phyloP scores from a whole-genome alignment of 371 early-diverging fungal species.

The Haplosporangium sp. region DNA sequence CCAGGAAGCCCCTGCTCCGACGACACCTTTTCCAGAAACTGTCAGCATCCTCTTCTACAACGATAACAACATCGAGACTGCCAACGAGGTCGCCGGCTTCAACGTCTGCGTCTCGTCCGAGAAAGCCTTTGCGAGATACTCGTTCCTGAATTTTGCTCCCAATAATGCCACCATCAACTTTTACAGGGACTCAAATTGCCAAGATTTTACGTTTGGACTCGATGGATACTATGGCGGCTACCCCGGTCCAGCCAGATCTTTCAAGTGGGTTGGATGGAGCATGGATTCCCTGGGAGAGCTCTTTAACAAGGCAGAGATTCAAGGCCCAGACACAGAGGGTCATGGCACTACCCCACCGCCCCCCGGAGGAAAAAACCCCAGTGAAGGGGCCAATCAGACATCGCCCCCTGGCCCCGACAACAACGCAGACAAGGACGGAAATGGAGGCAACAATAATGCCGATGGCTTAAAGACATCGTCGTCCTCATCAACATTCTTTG shows the following conservation, averaged over 20 bases:
- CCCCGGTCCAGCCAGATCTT: slow-evolving; percentile 39
- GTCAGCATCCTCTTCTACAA: slow-evolving; percentile 25
- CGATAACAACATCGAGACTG: slow-evolving; percentile 29
- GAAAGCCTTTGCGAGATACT: slow-evolving; percentile 31
- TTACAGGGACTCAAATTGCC: slow-evolving; percentile 31
- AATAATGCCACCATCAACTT: slow-evolving; percentile 55
- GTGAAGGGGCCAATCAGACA: not conserved
- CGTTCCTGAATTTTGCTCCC: slow-evolving; percentile 41
- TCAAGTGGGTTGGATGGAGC: slow-evolving; percentile 44
- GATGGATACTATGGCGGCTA: slow-evolving; percentile 28
- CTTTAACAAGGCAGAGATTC: slow-evolving; percentile 22
- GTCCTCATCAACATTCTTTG: slow-evolving; percentile 47
- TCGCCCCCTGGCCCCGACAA: not conserved
- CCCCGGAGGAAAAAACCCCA: slow-evolving; percentile 25
- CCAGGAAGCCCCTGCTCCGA: slow-evolving; percentile 25
- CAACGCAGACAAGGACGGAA: not conserved
- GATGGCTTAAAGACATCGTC: not conserved
- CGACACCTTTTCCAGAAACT: slow-evolving; percentile 7
- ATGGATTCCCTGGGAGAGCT: slow-evolving; percentile 24
- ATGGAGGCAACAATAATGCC: not conserved
- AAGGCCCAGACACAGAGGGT: slow-evolving; percentile 21
- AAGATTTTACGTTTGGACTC: slow-evolving; percentile 30
- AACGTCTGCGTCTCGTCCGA: slow-evolving; percentile 37
- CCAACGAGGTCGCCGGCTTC: slow-evolving; percentile 19
- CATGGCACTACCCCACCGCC: slow-evolving; percentile 2